Evolutionary conservation across 2,329 filamentous ascomycete genomes (phyloP), one percentile per base, ranked within the genome.

Genomic region (Fusarium heterosporum): DNA sequence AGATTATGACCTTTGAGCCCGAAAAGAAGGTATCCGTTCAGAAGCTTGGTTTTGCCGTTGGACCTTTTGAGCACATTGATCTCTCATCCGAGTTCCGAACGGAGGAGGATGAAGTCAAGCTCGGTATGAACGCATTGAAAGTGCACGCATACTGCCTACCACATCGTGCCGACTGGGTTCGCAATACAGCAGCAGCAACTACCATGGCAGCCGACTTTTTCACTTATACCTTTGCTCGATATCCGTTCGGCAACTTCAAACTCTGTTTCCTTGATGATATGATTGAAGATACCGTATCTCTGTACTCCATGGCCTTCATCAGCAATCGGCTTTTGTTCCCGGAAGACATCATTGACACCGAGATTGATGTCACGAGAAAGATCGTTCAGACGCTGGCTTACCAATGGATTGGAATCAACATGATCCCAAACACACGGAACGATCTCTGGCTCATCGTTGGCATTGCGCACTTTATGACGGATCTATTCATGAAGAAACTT

Each of bases 201-300:
- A 91, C 94, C 19, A 89, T 87, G 75, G 93, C 93, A 2, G 89
- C 97, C n/a, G 96, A 99, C 76, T 92, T 91, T 76, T 93, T 98
- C 74, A 93, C 92, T 6, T 87, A 95, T 66, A 92, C 89, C 6
- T 98, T 95, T 76, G 93, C 93, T 26, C 90, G 91, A 22, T 99
- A 97, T 75, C 94, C 96, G 0, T 98, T 96, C 76, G 87, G 92
- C 28, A 93, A 91, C 74, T 98, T 96, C 83, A 97, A 97, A 74
- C 81, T 98, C 54, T 94, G 93, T 70, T 99, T 99, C 72, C 89
- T 99, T 17, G 96, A 99, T 71, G 96, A 99, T 76, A 86, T 96
- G 76, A 81, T 90, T 1, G 83, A 87, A 29, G 91, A 97, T 58
- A 90, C 91, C 1, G 83, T 90, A 19, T 87, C 93, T 17, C 87